Conservation (phyloP, 257 asterid genomes). For the Solanum appendiculatum region DNA sequence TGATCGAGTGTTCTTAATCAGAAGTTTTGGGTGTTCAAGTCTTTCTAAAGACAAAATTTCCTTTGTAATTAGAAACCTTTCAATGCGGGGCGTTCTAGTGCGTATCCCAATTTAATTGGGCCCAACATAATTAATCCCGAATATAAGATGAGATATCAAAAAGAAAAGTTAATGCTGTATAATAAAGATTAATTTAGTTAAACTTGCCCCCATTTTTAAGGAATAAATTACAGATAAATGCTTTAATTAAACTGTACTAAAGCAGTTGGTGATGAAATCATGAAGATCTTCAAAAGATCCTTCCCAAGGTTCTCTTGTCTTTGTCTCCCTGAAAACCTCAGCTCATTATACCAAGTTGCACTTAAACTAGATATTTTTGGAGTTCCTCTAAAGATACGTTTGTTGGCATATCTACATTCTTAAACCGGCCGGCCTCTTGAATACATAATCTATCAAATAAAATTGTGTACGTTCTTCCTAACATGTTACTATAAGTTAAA, state of each 20-base stretch:
- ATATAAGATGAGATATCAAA: too few relatives aligned
- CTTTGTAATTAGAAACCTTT: too few relatives aligned
- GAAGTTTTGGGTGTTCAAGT: too few relatives aligned
- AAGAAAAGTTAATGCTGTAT: neutral
- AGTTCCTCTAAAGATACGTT: neutral
- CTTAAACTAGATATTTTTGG: neutral
- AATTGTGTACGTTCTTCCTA: neutral
- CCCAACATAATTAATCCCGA: too few relatives aligned
- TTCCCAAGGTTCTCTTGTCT: neutral
- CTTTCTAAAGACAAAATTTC: too few relatives aligned
- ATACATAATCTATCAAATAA: neutral
- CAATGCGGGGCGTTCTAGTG: too few relatives aligned
- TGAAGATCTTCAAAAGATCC: neutral
- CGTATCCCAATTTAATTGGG: too few relatives aligned
- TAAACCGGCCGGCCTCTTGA: neutral
- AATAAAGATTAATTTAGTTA: neutral
- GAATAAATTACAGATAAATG: neutral
- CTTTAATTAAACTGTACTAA: neutral
- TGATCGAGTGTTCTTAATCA: too few relatives aligned
- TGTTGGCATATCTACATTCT: neutral
- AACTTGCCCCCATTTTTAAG: neutral
- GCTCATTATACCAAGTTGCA: neutral
- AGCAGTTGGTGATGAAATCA: neutral
- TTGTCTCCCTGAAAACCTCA: neutral
- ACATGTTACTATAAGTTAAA: neutral